A percentile compares a stretch with the other conserved stretches of the same genome.
These are phyloP conservation scores for Picea abies DNA, from an alignment of 83 land plant genomes.

Conservation along the genomic window DNA sequence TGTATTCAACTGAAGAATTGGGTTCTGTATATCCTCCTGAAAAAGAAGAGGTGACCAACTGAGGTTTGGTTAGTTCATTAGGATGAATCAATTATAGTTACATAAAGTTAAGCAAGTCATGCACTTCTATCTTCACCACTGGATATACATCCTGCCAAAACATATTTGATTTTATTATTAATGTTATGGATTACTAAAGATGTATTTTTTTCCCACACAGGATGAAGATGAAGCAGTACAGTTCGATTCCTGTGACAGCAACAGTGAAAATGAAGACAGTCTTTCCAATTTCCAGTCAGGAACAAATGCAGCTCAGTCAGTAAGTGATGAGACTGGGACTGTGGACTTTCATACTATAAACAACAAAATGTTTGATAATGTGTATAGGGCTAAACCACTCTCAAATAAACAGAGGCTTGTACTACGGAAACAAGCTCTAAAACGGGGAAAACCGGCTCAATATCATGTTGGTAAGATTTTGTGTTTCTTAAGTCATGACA, in stretches of 20 bases:
- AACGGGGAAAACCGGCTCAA: conserved; percentile 48
- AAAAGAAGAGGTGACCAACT: conserved; percentile 15
- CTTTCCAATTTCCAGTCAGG: conserved; percentile 5
- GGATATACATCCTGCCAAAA: background rate
- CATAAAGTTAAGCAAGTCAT: background rate
- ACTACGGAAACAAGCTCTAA: conserved; percentile 63
- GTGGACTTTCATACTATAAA: background rate
- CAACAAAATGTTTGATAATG: conserved; percentile 6
- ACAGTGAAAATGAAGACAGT: conserved; percentile 13
- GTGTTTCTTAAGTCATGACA: background rate
- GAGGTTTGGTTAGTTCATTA: background rate
- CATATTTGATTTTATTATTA: background rate
- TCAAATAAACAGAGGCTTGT: conserved; percentile 69
- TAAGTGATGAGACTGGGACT: background rate
- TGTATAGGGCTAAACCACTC: conserved; percentile 32
- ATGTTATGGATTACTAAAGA: background rate
- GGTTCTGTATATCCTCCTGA: conserved; percentile 5
- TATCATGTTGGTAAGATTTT: conserved; percentile 55
- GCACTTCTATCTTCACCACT: background rate
- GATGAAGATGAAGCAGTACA: conserved; percentile 16
- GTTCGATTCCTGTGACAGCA: background rate
- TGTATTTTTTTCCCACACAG: background rate
- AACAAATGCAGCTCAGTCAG: background rate
- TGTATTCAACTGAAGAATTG: conserved; percentile 19
- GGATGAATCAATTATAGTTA: background rate